A percentile compares a stretch with the other conserved stretches of the same genome.
These are phyloP conservation scores for Eimeria maxima DNA, from an alignment of 169 alveolate species.

Conservation along the genomic window DNA sequence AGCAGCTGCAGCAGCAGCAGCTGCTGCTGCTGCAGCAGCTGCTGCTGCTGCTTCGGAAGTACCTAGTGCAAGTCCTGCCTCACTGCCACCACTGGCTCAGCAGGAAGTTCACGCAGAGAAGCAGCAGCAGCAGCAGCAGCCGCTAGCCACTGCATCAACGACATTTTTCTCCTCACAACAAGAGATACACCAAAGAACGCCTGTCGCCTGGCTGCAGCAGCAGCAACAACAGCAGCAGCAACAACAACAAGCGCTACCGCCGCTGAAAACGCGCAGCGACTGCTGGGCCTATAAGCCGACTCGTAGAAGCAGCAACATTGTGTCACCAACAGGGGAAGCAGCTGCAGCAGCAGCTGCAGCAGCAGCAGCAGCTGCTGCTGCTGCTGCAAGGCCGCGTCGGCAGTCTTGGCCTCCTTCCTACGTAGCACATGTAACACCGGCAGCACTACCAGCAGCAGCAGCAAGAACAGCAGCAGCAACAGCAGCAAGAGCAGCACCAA, in stretches of 20 bases:
- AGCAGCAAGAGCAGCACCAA: neutral
- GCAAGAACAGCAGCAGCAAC: neutral
- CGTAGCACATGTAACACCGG: neutral
- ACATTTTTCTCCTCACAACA: too few relatives aligned
- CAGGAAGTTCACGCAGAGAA: neutral
- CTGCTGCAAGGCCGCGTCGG: slow-evolving; percentile 7
- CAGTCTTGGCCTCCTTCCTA: slow-evolving; percentile 5
- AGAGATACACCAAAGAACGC: too few relatives aligned
- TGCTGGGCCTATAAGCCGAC: neutral
- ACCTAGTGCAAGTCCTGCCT: neutral
- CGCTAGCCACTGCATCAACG: neutral
- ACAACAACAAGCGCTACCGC: neutral
- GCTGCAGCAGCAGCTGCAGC: slow-evolving; percentile 51
- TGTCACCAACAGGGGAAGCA: neutral
- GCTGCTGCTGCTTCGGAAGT: slow-evolving; percentile 53
- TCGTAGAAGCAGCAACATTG: slow-evolving; percentile 26
- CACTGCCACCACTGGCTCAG: neutral
- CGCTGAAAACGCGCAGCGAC: slow-evolving; percentile 26
- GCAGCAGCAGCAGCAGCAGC: slow-evolving; percentile 50
- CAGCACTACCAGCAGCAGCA: neutral
- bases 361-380: slow-evolving; percentile 44
- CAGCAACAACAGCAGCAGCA: slow-evolving; percentile 12
- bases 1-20: slow-evolving; percentile 31
- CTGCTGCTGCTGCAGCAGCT: slow-evolving; percentile 30
- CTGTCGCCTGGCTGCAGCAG: too few relatives aligned